A percentile compares a stretch with the other conserved stretches of the same genome.
phyloP scores from a whole-genome alignment of 192 early-diverging fungal species.

The Coemansia erecta region DNA sequence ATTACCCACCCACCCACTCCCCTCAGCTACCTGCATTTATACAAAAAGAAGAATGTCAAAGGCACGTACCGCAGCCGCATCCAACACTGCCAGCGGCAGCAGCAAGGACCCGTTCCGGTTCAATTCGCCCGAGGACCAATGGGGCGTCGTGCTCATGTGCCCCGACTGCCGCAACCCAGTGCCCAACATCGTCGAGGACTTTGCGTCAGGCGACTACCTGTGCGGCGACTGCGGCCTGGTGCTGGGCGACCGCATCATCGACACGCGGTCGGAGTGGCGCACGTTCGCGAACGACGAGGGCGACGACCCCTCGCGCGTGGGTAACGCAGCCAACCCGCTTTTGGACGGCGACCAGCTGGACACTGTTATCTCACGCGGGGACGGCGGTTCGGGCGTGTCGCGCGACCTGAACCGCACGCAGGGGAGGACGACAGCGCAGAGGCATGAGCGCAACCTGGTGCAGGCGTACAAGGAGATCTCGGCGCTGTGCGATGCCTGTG shows the following conservation, averaged over 20 bases:
- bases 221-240: slow-evolving; percentile 95
- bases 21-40: too few relatives aligned
- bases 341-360: slow-evolving; percentile 44
- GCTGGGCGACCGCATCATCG: slow-evolving; percentile 93
- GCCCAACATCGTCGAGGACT: slow-evolving; percentile 96
- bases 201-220: slow-evolving; percentile 87
- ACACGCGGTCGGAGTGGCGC: slow-evolving; percentile 97
- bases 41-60: neutral
- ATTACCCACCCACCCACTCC: too few relatives aligned
- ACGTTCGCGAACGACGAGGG: slow-evolving; percentile 53
- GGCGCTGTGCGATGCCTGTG: slow-evolving; percentile 84
- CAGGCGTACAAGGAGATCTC: slow-evolving; percentile 86
- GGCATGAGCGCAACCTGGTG: slow-evolving; percentile 74
- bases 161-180: slow-evolving; percentile 76
- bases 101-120: slow-evolving; percentile 1
- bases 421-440: slow-evolving; percentile 66
- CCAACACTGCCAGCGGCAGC: too few relatives aligned
- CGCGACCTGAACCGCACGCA: slow-evolving; percentile 47
- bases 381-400: slow-evolving; percentile 50
- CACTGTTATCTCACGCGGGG: slow-evolving; percentile 78
- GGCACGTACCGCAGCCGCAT: neutral
- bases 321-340: slow-evolving; percentile 42
- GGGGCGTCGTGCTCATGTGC: slow-evolving; percentile 53
- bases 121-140: slow-evolving; percentile 2
- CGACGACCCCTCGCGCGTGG: slow-evolving; percentile 49